Percentiles rank a stretch among this genome's conserved stretches.
Conservation (phyloP, 176 grass and related monocot species). For the Oryza glaberrima region DNA sequence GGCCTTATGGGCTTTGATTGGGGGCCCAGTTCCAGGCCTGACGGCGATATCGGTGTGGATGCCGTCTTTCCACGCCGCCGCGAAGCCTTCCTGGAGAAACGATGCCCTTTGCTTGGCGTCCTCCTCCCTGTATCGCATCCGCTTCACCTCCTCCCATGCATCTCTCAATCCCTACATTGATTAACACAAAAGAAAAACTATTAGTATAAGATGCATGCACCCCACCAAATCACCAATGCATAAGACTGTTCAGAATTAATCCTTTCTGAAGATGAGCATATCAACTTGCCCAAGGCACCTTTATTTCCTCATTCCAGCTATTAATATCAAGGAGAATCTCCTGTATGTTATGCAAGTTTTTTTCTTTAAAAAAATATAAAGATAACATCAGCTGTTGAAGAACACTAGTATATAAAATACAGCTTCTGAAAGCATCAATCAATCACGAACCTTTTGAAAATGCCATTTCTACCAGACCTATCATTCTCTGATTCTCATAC, state of each 20-base stretch:
- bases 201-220: too few relatives aligned
- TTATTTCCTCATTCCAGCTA: background rate
- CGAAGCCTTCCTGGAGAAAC: slow-evolving; percentile 57
- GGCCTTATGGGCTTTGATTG: slow-evolving; percentile 76
- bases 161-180: slow-evolving; percentile 57
- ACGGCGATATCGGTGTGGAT: slow-evolving; percentile 80
- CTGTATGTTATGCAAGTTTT: background rate
- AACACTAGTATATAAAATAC: background rate
- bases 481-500: background rate
- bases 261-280: background rate
- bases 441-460: slow-evolving; percentile 13
- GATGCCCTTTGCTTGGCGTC: slow-evolving; percentile 44
- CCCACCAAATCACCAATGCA: too few relatives aligned
- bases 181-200: too few relatives aligned
- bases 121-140: slow-evolving; percentile 54
- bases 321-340: background rate
- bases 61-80: slow-evolving; percentile 57
- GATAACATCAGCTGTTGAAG: background rate
- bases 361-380: background rate
- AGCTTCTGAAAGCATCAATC: background rate
- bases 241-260: background rate
- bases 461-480: slow-evolving; percentile 24
- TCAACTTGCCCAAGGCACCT: background rate
- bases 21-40: slow-evolving; percentile 53
- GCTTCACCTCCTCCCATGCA: slow-evolving; percentile 62